These are phyloP conservation scores for Candida sp. DNA, from an alignment of 1,139 yeast species.

Conservation along the genomic window DNA sequence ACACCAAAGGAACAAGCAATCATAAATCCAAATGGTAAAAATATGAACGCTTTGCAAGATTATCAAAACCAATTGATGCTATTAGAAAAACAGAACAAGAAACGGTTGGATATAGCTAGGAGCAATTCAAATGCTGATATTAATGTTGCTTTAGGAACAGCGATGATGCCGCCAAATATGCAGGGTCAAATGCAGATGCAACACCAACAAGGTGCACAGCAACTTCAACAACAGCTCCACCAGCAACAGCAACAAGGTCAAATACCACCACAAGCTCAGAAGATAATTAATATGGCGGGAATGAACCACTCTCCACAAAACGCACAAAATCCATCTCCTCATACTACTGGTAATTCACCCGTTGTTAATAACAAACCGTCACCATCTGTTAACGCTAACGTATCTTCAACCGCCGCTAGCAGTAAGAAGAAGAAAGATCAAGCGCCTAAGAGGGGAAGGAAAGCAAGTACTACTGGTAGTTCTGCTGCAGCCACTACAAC, in stretches of 20 bases:
- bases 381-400: conserved; percentile 21
- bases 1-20: conserved; percentile 9
- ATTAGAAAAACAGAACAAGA: conserved; percentile 69
- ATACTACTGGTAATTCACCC: conserved; percentile 27
- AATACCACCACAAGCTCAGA: conserved; percentile 13
- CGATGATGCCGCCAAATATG: conserved; percentile 10
- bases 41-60: conserved; percentile 55
- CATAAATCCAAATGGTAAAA: conserved; percentile 9
- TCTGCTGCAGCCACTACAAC: conserved; percentile 8
- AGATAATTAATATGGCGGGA: conserved; percentile 8
- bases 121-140: conserved; percentile 26
- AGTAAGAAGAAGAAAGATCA: conserved; percentile 26
- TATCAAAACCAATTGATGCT: conserved; percentile 75
- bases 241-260: conserved; percentile 13
- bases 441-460: conserved; percentile 31
- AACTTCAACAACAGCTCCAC: conserved; percentile 9
- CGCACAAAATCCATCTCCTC: conserved; percentile 22
- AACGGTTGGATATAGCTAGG: conserved; percentile 52
- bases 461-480: conserved; percentile 21
- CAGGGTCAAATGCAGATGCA: conserved; percentile 11
- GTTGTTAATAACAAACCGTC: conserved; percentile 33
- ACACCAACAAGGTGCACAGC: conserved; percentile 10
- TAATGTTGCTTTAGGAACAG: conserved; percentile 14
- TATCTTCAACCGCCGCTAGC: not conserved
- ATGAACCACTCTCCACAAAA: conserved; percentile 6